These are phyloP conservation scores for Jimgerdemannia lactiflua DNA, from an alignment of 192 early-diverging fungal species.

Conservation along the genomic window DNA sequence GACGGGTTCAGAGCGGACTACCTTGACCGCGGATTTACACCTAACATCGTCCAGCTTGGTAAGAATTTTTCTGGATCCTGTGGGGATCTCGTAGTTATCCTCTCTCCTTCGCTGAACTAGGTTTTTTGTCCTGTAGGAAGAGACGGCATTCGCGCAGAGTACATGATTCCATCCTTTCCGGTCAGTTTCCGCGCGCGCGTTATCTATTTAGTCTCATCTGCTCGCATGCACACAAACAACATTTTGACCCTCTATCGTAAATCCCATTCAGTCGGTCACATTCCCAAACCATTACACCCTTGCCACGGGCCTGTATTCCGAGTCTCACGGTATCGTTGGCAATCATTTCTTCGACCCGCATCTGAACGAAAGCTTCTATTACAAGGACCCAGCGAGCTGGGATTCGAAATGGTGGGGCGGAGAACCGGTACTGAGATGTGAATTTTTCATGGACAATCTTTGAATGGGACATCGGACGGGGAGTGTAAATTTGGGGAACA, in stretches of 20 bases:
- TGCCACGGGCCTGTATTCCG: conserved; percentile 90
- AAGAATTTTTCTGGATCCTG: conserved; percentile 7
- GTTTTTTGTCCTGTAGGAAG: conserved; percentile 19
- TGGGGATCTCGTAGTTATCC: too few relatives aligned
- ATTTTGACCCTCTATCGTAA: background rate
- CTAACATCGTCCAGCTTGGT: conserved; percentile 58
- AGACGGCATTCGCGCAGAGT: conserved; percentile 50
- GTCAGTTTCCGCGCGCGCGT: conserved; percentile 16
- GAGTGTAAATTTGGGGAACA: too few relatives aligned
- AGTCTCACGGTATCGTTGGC: conserved; percentile 87
- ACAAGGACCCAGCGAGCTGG: conserved; percentile 60
- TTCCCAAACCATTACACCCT: conserved; percentile 95
- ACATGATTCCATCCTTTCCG: conserved; percentile 72
- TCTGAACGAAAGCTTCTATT: conserved; percentile 73
- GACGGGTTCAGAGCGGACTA: conserved; percentile 90
- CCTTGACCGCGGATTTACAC: conserved; percentile 69
- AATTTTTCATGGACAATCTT: too few relatives aligned
- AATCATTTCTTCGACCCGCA: conserved; percentile 78
- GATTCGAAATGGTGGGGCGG: conserved; percentile 87
- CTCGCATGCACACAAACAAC: background rate
- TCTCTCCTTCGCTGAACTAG: too few relatives aligned
- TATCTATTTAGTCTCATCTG: background rate
- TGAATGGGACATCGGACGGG: too few relatives aligned
- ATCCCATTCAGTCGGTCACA: conserved; percentile 56
- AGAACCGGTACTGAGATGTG: conserved; percentile 58